These are phyloP conservation scores for Lactifluus volemus DNA, from an alignment of 768 basidiomycete species.

Conservation along the genomic window DNA sequence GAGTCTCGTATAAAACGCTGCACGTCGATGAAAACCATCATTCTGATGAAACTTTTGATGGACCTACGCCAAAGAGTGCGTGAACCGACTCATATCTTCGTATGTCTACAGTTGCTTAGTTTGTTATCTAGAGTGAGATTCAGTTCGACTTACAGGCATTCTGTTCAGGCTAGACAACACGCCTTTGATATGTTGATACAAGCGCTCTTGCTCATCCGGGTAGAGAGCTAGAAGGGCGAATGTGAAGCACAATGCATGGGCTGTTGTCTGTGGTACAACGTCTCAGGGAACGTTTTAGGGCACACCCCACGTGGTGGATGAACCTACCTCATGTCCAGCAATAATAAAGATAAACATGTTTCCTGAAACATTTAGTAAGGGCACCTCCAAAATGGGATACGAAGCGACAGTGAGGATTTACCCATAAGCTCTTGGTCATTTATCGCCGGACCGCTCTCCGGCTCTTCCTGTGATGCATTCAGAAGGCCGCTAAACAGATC, in stretches of 20 bases:
- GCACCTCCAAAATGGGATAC: not conserved
- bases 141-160: not conserved
- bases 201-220: slow-evolving; percentile 34
- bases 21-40: not conserved
- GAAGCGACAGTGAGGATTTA: not conserved
- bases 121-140: not conserved
- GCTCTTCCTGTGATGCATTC: slow-evolving; percentile 17
- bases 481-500: slow-evolving; percentile 25
- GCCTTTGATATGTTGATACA: slow-evolving; percentile 29
- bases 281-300: not conserved
- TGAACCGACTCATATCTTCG: slow-evolving; percentile 20
- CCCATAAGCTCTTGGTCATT: slow-evolving; percentile 22
- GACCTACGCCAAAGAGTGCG: slow-evolving; percentile 16
- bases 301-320: not conserved
- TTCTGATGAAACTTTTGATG: not conserved
- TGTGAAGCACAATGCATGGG: slow-evolving; percentile 30
- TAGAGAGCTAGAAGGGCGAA: slow-evolving; percentile 36
- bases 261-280: slow-evolving; percentile 27
- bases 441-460: slow-evolving; percentile 11
- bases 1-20: slow-evolving; percentile 43
- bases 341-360: slow-evolving; percentile 29
- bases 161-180: slow-evolving; percentile 26
- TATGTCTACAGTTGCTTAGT: slow-evolving; percentile 14
- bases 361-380: not conserved
- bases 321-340: slow-evolving; percentile 28